Evolutionary conservation across 345 rosid genomes (phyloP).

Genomic region (Linum tenue): DNA sequence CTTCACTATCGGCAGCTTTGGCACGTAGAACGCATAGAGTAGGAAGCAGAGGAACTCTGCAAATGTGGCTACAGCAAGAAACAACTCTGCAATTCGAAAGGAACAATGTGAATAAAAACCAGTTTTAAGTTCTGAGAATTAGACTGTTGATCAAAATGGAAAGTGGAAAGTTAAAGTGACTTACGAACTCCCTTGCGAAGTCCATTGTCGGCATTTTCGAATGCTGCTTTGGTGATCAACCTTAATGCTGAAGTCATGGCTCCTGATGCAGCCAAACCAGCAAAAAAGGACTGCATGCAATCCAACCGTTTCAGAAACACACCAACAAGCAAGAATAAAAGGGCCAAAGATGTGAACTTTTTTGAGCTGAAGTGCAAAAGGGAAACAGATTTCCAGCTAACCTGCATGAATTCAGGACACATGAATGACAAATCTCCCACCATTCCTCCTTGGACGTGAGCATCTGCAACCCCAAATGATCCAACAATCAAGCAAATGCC

Average conservation of each 20-base stretch:
- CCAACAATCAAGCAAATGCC: slow-evolving; percentile 52
- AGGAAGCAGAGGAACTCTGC: slow-evolving; percentile 57
- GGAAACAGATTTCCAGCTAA: neutral
- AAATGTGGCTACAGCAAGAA: slow-evolving; percentile 61
- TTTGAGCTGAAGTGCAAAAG: too few relatives aligned
- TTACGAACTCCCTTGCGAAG: slow-evolving; percentile 72
- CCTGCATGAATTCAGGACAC: slow-evolving; percentile 85
- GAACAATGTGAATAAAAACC: neutral
- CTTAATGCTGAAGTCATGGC: slow-evolving; percentile 72
- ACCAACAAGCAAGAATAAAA: neutral
- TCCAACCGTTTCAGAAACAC: too few relatives aligned
- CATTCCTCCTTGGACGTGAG: slow-evolving; percentile 81
- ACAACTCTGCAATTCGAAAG: slow-evolving; percentile 81
- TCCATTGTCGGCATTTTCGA: slow-evolving; percentile 49
- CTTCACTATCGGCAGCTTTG: slow-evolving; percentile 68
- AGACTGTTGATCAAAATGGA: neutral
- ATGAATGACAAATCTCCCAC: slow-evolving; percentile 84
- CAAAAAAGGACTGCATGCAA: slow-evolving; percentile 75
- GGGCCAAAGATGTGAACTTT: neutral
- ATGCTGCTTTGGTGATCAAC: slow-evolving; percentile 63
- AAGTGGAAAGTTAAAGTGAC: too few relatives aligned
- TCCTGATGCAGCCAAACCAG: slow-evolving; percentile 85
- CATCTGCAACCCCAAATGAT: slow-evolving; percentile 69
- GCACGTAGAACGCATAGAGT: slow-evolving; percentile 54
- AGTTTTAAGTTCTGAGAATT: neutral